Evolutionary conservation across 2,329 filamentous ascomycete species (phyloP), one percentile per base, ranked within the genome.

Genomic region (Penicillium decumbens): DNA sequence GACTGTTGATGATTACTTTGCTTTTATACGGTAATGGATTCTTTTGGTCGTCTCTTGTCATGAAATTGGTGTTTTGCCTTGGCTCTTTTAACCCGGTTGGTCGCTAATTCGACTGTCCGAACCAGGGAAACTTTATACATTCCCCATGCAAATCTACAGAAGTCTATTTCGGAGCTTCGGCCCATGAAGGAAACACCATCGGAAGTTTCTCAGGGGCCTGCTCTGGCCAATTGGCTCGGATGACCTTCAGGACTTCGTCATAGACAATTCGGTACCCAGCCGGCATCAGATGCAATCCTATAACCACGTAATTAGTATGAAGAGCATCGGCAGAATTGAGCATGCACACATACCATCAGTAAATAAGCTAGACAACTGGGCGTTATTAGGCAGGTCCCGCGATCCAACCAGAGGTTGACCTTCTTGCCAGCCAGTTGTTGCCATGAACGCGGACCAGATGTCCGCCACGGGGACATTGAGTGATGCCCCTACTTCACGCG

Each of bases 361-460:
- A 54, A 84, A 70, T 45, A 82, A 68, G 23, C 70, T 68, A 23
- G 71, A 70, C 39, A 85, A 64, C 7, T 68, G 73, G 46, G 83
- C 77, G 63, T 83, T 85, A 42, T 77, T 58, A 66, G 81, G 65
- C 69, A 80, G 70, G 70, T 81, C 66, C 66, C 78, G 66, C 69
- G 81, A 74, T 68, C 91, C 78, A 12, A 74, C 68, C 25, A 84
- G 62, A 4, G 74, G 69, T 33, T 77, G 71, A 6, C 74, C 77
- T 57, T 71, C 69, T 13, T 74, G 65, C 72, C 80, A 84, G 1
- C 77, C 77, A 2, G 77, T 74, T 40, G 80, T 77, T 47, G 81
- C 76, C 83, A 95, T 88, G 60, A 96, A 79, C 0, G 82, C 82
- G 53, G 81, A 79, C 82, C 88, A 95, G 1, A 97, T 77, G 69